Percentiles rank a stretch among this genome's conserved stretches.
These are phyloP conservation scores for Grigorovia yakushimaensis DNA, from an alignment of 805 yeast species.

Conservation along the genomic window DNA sequence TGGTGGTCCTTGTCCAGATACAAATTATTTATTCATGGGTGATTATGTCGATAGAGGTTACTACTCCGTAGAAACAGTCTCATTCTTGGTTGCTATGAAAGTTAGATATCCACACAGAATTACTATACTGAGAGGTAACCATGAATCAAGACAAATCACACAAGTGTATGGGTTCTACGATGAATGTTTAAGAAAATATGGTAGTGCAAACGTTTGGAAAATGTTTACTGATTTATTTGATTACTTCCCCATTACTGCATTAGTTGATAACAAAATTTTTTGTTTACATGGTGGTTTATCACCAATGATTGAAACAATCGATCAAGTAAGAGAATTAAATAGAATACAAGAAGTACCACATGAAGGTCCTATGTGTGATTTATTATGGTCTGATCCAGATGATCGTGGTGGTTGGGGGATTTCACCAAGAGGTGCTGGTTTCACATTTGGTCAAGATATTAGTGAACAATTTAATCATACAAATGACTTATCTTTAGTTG, in stretches of 20 bases:
- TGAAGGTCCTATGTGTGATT: conserved; percentile 96
- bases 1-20: conserved; percentile 90
- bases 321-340: conserved; percentile 83
- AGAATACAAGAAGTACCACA: conserved; percentile 95
- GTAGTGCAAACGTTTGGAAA: conserved; percentile 90
- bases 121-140: conserved; percentile 89
- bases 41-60: conserved; percentile 82
- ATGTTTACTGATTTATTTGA: conserved; percentile 85
- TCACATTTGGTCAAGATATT: conserved; percentile 94
- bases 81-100: conserved; percentile 82
- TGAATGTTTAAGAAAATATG: conserved; percentile 88
- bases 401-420: conserved; percentile 98
- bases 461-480: conserved; percentile 89
- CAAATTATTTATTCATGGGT: conserved; percentile 82
- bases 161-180: conserved; percentile 95
- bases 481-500: conserved; percentile 72
- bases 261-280: conserved; percentile 82
- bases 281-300: conserved; percentile 93
- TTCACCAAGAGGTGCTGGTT: conserved; percentile 97
- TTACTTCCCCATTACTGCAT: conserved; percentile 86
- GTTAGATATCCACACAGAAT: conserved; percentile 86
- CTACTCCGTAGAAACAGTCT: conserved; percentile 85
- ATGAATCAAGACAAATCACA: conserved; percentile 90
- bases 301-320: conserved; percentile 88
- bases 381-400: conserved; percentile 95